A percentile compares a stretch with the other conserved stretches of the same genome.
These are phyloP conservation scores for Amoeboaphelidium protococcarum DNA, from an alignment of 371 early-diverging fungal genomes.

Conservation along the genomic window DNA sequence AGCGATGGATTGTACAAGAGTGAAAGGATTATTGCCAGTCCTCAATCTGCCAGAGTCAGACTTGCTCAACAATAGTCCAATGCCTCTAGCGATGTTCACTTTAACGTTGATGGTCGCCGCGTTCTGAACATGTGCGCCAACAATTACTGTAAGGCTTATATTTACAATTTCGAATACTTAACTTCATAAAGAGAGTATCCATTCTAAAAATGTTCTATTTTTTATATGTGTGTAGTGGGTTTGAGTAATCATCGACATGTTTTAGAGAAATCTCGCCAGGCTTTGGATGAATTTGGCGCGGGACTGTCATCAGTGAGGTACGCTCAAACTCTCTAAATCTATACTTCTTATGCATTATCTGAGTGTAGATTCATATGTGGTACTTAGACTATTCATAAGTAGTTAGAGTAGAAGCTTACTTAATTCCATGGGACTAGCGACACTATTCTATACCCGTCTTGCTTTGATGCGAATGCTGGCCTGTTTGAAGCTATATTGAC, in stretches of 20 bases:
- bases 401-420: constrained; percentile 22
- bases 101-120: constrained; percentile 3
- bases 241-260: constrained; percentile 24
- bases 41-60: constrained; percentile 19
- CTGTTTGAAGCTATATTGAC: constrained; percentile 28
- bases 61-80: constrained; percentile 14
- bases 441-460: constrained; percentile 31
- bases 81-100: too few species aligned
- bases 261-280: constrained; percentile 15
- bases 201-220: too few species aligned
- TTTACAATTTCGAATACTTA: too few species aligned
- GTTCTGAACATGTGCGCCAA: constrained; percentile 31
- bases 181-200: too few species aligned
- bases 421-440: constrained; percentile 24
- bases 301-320: constrained; percentile 30
- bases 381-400: constrained; percentile 31
- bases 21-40: constrained; percentile 23
- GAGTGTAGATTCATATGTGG: constrained; percentile 37
- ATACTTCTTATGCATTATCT: too few species aligned
- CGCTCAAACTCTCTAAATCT: too few species aligned
- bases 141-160: too few species aligned
- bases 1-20: constrained; percentile 26
- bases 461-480: constrained; percentile 36
- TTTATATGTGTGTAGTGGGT: too few species aligned
- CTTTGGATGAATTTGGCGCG: constrained; percentile 21